These are phyloP conservation scores for Apiospora aurea DNA, from an alignment of 2,329 filamentous ascomycete species.

Conservation along the genomic window DNA sequence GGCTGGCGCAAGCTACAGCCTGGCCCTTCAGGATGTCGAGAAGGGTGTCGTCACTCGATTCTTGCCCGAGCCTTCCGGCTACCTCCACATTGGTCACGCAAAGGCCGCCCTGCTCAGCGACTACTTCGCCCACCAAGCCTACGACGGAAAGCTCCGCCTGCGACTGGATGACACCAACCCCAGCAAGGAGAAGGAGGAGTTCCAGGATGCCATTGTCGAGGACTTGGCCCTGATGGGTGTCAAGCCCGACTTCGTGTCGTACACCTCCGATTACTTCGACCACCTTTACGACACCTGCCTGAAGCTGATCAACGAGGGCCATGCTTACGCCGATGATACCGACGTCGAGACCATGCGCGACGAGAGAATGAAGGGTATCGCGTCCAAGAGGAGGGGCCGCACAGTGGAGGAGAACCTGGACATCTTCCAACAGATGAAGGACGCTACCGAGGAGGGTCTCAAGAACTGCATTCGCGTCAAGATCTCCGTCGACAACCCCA, in stretches of 20 bases:
- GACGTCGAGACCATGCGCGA: conserved; percentile 86
- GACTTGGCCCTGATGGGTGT: conserved; percentile 92
- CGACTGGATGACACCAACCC: conserved; percentile 98
- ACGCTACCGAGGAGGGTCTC: conserved; percentile 77
- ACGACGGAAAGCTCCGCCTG: conserved; percentile 88
- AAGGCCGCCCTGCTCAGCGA: conserved; percentile 94
- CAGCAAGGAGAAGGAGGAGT: conserved; percentile 96
- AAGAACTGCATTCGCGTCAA: conserved; percentile 94
- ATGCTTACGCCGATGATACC: conserved; percentile 95
- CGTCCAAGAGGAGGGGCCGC: conserved; percentile 81
- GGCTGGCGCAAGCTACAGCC: conserved; percentile 87
- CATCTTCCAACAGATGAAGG: conserved; percentile 94
- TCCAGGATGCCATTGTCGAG: conserved; percentile 90
- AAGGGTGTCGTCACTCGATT: conserved; percentile 92
- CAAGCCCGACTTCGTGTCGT: conserved; percentile 83
- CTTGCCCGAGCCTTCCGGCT: conserved; percentile 92
- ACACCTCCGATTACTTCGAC: conserved; percentile 96
- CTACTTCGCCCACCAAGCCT: conserved; percentile 94
- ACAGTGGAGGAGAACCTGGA: conserved; percentile 83
- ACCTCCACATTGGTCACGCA: conserved; percentile 94
- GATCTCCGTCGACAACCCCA: conserved; percentile 88
- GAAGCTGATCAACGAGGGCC: conserved; percentile 82
- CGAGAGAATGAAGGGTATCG: conserved; percentile 83
- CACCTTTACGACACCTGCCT: conserved; percentile 87
- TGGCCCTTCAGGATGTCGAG: conserved; percentile 83